Evolutionary conservation across 345 rosid species (phyloP), one percentile per base, ranked within the genome.

Genomic region (Hibiscus mutabilis): DNA sequence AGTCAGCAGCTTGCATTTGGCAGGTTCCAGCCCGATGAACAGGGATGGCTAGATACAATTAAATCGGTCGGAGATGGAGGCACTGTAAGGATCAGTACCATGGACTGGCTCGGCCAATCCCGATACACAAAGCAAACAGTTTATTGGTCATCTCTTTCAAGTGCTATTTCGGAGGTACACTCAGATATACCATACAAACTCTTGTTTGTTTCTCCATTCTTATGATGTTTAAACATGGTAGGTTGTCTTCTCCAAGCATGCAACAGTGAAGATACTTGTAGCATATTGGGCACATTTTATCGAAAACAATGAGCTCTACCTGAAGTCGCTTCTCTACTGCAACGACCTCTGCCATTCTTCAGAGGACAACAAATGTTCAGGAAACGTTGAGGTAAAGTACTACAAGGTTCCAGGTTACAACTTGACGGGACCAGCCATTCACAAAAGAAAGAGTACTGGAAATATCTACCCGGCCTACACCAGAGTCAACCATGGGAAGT

Each of bases 21-120:
- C 75, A 85, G 78, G 80, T 82, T 75, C 78, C 89, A 81, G 53
- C 66, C 91, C 19, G 93, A 93, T 72, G 97, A 93, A 61, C 97
- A 93, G 73, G 93, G 87, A 11, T 93, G 97, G 97, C 22, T 89
- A 46, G 97, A 87, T 72, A 86, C 97, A n/a, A 90, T 91, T 22
- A 89, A 82, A 74, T 93, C 97, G 10, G 89, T 84, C 14, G 76
- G 80, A 55, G 80, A 19, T 47, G 89, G 92, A 75, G 86, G 81
- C 47, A 84, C 84, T 0, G 84, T 93, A 44, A 84, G 93, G 78
- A 90, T 93, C 59, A 87, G 76, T 71, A 89, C 96, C 6, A 93
- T 89, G 93, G 98, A 93, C 66, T 93, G 97, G 98, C 93, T 93
- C 42, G 97, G 98, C 22, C 97, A 93, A 79, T 89, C 97, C 27